phyloP scores from a whole-genome alignment of 2,329 filamentous ascomycete species.

The Chrysoporthe cubensis region DNA sequence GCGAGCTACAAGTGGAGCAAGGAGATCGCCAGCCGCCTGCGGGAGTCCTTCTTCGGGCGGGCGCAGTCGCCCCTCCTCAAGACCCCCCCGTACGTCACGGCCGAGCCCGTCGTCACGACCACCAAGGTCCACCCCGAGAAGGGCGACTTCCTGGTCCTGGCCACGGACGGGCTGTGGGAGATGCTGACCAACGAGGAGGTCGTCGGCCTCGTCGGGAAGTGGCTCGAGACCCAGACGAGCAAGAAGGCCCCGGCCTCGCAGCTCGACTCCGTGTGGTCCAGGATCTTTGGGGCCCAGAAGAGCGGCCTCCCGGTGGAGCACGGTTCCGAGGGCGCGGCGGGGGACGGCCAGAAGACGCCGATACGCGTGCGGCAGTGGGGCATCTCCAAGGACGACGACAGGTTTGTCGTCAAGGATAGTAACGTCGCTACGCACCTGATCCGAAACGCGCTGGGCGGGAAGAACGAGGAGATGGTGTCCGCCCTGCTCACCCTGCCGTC shows the following conservation, averaged over 20 bases:
- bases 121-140: conserved; percentile 88
- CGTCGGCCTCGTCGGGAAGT: conserved; percentile 92
- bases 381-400: conserved; percentile 70
- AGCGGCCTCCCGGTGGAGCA: conserved; percentile 76
- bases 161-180: conserved; percentile 97
- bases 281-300: conserved; percentile 59
- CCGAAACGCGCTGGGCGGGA: conserved; percentile 90
- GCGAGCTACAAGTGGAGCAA: conserved; percentile 95
- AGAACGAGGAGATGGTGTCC: conserved; percentile 90
- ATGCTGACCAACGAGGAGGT: conserved; percentile 99
- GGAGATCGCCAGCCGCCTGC: conserved; percentile 81
- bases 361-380: conserved; percentile 93
- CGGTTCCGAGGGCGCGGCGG: conserved; percentile 46
- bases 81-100: conserved; percentile 95
- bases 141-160: conserved; percentile 94
- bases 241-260: conserved; percentile 60
- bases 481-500: conserved; percentile 89
- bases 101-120: conserved; percentile 91
- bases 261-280: conserved; percentile 71
- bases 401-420: conserved; percentile 94
- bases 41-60: conserved; percentile 84
- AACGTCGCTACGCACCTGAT: conserved; percentile 96
- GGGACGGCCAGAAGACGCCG: conserved; percentile 79
- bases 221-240: conserved; percentile 79
- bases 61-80: conserved; percentile 76